Evolutionary conservation across 306 rosid species (phyloP).

Genomic region (Prunus mume): DNA sequence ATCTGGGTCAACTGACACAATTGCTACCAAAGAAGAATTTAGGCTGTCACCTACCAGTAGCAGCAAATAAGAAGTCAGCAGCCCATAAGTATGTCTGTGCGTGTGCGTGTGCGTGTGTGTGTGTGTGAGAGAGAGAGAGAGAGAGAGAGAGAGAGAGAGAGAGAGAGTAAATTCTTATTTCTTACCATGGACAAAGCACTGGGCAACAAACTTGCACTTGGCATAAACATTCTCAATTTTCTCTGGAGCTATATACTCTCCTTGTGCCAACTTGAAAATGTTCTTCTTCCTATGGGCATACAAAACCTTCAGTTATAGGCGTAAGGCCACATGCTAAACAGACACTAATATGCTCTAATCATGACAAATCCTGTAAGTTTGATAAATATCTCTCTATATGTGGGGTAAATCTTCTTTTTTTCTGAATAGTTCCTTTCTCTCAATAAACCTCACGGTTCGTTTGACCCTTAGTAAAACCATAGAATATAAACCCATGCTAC

Average conservation of each 20-base stretch:
- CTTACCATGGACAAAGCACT: slow-evolving; percentile 91
- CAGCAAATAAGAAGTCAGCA: slow-evolving; percentile 33
- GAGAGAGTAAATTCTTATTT: slow-evolving; percentile 21
- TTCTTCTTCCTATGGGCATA: slow-evolving; percentile 75
- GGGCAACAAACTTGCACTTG: slow-evolving; percentile 82
- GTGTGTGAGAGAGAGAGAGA: background rate
- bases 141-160: background rate
- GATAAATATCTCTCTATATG: background rate
- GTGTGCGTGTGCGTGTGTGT: background rate
- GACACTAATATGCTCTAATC: background rate
- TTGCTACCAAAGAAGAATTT: slow-evolving; percentile 78
- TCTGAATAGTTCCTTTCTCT: no score
- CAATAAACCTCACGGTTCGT: background rate
- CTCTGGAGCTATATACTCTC: slow-evolving; percentile 99
- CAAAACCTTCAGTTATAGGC: slow-evolving; percentile 18
- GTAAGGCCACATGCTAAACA: background rate
- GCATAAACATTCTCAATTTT: slow-evolving; percentile 92
- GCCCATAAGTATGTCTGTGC: background rate
- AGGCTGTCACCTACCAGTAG: slow-evolving; percentile 79
- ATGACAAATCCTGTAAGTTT: background rate
- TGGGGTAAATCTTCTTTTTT: background rate
- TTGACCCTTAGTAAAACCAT: background rate
- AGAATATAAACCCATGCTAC: background rate
- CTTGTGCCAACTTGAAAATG: slow-evolving; percentile 99
- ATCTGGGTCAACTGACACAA: slow-evolving; percentile 79